Base-by-base conservation (phyloP, 106 monocot genomes). In the Phalaenopsis aphrodite region DNA sequence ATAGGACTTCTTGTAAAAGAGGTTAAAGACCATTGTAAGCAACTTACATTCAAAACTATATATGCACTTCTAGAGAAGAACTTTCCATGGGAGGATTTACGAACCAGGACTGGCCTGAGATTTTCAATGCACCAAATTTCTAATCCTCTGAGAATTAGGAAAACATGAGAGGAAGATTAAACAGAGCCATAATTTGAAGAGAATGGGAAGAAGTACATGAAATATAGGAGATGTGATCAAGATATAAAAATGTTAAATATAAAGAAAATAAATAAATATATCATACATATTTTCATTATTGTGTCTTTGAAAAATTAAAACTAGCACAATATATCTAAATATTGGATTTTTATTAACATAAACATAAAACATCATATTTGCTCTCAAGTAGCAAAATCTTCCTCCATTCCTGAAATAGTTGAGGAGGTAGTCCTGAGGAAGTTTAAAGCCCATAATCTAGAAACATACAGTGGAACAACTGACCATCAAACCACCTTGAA, bases 111-210 rank as follows among this genome's bases (percentile, higher is more conserved):
- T 47, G 92, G 88, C 58, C 76, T 81, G 36, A 92, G 88, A 76
- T 95, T 95, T 78, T 95, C 92, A 81, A 95, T 92, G 37, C 88
- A 87, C 95, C 95, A 95, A 77, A 95, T 92, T 85, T 95, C 78
- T 41, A 78, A 38, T 41, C 78, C 78, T 56, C 82, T 82, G 48
- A 19, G 18, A 74, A 43, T 42, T 74, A 43, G 74, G 18, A 74
- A 43, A 74, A 3, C 38, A 41, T 18, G 41, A 19, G 69, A 65
- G 24, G 21, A 65, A 71, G 0, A 71, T 17, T 74, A 43, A 74
- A 43, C 5, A 74, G 19, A 43, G 74, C 7, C 12, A 69, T n/a
- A 3, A 39, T 69, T 30, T 14, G 3, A 52, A 14, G 14, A 10
- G 14, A 52, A 52, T 15, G 2, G 14, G 12, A 52, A 14, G 52